Evolutionary conservation across 306 rosid species (phyloP).

Genomic region (Gleditsia sinensis): DNA sequence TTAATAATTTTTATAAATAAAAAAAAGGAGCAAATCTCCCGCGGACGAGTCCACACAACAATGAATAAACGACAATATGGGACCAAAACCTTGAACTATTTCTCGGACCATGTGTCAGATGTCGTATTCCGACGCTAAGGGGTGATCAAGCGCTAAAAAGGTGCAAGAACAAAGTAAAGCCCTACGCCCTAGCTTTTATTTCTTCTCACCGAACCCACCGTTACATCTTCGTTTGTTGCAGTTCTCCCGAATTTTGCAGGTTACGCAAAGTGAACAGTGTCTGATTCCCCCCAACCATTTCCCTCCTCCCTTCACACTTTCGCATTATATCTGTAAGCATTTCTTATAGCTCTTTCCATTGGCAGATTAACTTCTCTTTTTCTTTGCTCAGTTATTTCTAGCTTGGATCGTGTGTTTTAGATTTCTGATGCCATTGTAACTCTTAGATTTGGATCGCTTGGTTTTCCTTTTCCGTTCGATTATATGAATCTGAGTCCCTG

Average conservation of each 20-base stretch:
- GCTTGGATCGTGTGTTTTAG: constrained; percentile 2
- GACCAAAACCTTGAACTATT: not conserved
- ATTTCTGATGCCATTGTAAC: constrained; percentile 20
- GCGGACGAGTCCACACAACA: too few species aligned
- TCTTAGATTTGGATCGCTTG: not conserved
- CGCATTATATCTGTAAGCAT: constrained; percentile 25
- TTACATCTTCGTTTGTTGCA: not conserved
- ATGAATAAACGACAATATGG: not conserved
- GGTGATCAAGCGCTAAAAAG: constrained; percentile 32
- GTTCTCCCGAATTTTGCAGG: constrained; percentile 17
- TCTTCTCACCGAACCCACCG: constrained; percentile 29
- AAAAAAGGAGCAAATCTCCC: too few species aligned
- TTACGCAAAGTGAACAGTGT: constrained; percentile 32
- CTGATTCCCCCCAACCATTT: not conserved
- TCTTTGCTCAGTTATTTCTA: not conserved
- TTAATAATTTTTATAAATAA: too few species aligned
- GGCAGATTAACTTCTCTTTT: not conserved
- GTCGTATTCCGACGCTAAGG: not conserved
- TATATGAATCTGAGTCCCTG: constrained; percentile 34
- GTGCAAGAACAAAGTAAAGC: constrained; percentile 14
- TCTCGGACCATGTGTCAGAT: not conserved
- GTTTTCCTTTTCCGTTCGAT: not conserved
- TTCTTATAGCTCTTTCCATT: constrained; percentile 13
- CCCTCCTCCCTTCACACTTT: not conserved
- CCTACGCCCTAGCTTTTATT: constrained; percentile 24